A percentile compares a stretch with the other conserved stretches of the same genome.
phyloP scores from a whole-genome alignment of 2,329 filamentous ascomycete genomes.

The Phaeophleospora eucalypticola region DNA sequence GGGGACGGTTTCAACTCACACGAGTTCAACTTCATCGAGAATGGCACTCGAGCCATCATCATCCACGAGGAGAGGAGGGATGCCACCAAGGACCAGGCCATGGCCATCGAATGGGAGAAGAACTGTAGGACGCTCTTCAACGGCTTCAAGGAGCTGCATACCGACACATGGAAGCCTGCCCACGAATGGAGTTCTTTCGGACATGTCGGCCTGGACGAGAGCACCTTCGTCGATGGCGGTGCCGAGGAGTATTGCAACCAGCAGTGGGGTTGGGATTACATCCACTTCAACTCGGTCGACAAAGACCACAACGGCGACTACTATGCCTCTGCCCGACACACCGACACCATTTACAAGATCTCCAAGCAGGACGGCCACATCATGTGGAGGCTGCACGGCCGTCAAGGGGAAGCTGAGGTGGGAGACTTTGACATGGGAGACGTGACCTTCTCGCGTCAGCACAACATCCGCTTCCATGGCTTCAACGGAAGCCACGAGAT shows the following conservation, averaged over 20 bases:
- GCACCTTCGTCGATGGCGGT: conserved; percentile 10
- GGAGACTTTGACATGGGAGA: conserved; percentile 6
- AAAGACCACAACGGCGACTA: conserved; percentile 42
- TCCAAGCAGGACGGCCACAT: conserved; percentile 44
- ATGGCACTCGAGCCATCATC: conserved; percentile 11
- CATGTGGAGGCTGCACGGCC: conserved; percentile 44
- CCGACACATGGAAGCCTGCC: conserved; percentile 31
- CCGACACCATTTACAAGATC: conserved; percentile 46
- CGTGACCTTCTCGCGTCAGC: conserved; percentile 42
- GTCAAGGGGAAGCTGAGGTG: neutral
- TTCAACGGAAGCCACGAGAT: conserved; percentile 41
- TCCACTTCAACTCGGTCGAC: conserved; percentile 34
- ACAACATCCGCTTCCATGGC: conserved; percentile 43
- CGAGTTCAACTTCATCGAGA: conserved; percentile 17
- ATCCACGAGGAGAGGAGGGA: conserved; percentile 8
- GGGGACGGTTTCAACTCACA: conserved; percentile 17
- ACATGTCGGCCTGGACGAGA: conserved; percentile 16
- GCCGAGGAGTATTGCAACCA: conserved; percentile 7
- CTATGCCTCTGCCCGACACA: conserved; percentile 49
- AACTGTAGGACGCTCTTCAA: conserved; percentile 23
- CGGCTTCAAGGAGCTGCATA: conserved; percentile 34
- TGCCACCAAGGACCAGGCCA: conserved; percentile 9
- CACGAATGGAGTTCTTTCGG: conserved; percentile 33
- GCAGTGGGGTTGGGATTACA: conserved; percentile 14
- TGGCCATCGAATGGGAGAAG: conserved; percentile 9